Evolutionary conservation across 306 rosid genomes (phyloP).

Genomic region (Acacia crassicarpa): DNA sequence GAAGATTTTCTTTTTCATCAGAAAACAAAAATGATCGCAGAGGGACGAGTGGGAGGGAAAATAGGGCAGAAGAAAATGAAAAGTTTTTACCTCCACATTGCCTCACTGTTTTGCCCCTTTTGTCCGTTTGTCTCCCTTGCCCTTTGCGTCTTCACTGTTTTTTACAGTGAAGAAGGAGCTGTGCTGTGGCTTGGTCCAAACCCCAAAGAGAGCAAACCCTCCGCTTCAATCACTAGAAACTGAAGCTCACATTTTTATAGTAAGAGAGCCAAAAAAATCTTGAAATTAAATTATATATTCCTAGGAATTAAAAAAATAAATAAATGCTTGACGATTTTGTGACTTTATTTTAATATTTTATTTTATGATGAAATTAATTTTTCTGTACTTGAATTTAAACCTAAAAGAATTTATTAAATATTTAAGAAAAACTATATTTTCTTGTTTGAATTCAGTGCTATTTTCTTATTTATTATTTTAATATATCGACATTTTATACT

Average conservation of each 20-base stretch:
- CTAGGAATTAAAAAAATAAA: too few species aligned
- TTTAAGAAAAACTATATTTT: too few species aligned
- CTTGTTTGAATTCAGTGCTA: too few species aligned
- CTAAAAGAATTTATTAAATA: too few species aligned
- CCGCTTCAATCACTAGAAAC: background rate
- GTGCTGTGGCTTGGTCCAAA: background rate
- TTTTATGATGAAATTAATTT: too few species aligned
- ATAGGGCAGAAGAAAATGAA: background rate
- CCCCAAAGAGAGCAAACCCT: background rate
- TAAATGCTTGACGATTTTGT: too few species aligned
- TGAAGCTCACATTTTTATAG: background rate
- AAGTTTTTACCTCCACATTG: background rate
- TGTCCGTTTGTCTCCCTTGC: too few species aligned
- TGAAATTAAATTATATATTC: background rate
- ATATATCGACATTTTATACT: too few species aligned
- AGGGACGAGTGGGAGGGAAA: constrained; percentile 10
- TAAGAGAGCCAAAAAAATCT: too few species aligned
- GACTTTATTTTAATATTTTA: too few species aligned
- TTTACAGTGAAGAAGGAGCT: background rate
- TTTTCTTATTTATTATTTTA: too few species aligned
- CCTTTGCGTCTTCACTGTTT: background rate
- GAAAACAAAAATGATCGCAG: background rate
- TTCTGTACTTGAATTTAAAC: too few species aligned
- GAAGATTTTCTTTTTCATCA: background rate
- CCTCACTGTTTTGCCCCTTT: background rate